Percentiles rank a stretch among this genome's conserved stretches.
Evolutionary conservation across 805 yeast genomes (phyloP).

Genomic region (Huiozyma naganishii): DNA sequence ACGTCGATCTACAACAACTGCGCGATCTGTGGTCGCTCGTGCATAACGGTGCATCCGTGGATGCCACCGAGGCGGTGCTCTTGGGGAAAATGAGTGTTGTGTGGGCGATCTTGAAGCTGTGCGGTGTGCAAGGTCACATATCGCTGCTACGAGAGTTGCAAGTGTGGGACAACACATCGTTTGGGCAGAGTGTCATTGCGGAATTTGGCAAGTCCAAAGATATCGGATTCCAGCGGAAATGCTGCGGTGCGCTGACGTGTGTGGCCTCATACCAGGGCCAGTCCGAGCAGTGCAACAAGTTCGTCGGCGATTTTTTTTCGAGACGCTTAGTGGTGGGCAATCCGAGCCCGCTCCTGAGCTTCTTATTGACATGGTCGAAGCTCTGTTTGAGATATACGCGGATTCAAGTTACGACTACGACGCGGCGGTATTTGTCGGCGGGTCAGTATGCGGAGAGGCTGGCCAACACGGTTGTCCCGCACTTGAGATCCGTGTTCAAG

Average conservation of each 20-base stretch:
- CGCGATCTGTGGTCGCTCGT: slow-evolving; percentile 13
- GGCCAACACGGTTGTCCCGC: slow-evolving; percentile 31
- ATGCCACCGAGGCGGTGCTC: slow-evolving; percentile 16
- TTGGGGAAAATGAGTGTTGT: slow-evolving; percentile 32
- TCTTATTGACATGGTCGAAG: slow-evolving; percentile 50
- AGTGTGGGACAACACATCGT: slow-evolving; percentile 19
- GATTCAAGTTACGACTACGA: slow-evolving; percentile 65
- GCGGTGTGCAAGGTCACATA: slow-evolving; percentile 6
- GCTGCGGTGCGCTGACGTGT: slow-evolving; percentile 42
- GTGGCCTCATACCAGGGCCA: slow-evolving; percentile 39
- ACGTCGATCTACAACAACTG: slow-evolving; percentile 8
- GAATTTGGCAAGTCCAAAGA: slow-evolving; percentile 13
- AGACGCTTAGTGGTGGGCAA: slow-evolving; percentile 16
- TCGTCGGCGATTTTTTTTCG: slow-evolving; percentile 36
- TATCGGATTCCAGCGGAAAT: slow-evolving; percentile 30
- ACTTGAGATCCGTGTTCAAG: slow-evolving; percentile 45
- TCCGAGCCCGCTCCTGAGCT: slow-evolving; percentile 28
- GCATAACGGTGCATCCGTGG: not conserved
- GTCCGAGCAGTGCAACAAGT: slow-evolving; percentile 31
- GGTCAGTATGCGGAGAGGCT: slow-evolving; percentile 37
- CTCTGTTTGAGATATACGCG: slow-evolving; percentile 67
- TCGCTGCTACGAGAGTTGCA: slow-evolving; percentile 10
- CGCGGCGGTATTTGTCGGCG: slow-evolving; percentile 49
- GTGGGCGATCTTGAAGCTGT: slow-evolving; percentile 34
- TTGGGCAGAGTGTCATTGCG: slow-evolving; percentile 15